A percentile compares a stretch with the other conserved stretches of the same genome.
Evolutionary conservation across 768 basidiomycete genomes (phyloP).

Genomic region (Mycena crocata): DNA sequence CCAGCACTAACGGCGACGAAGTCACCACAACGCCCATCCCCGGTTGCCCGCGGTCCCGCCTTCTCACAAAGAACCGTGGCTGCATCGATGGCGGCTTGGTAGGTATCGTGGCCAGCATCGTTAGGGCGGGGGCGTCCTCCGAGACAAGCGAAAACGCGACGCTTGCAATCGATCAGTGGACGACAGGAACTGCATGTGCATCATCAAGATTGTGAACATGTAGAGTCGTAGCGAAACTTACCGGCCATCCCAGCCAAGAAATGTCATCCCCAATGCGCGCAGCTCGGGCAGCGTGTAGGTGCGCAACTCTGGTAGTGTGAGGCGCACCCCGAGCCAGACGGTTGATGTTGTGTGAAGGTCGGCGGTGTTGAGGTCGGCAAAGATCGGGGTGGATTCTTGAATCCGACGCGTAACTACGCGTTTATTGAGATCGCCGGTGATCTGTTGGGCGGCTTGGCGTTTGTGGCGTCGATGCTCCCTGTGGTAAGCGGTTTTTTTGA

Average conservation of each 20-base stretch:
- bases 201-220: neutral
- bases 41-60: neutral
- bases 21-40: neutral
- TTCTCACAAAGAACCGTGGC: neutral
- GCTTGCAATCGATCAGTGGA: neutral
- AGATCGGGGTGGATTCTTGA: conserved; percentile 3
- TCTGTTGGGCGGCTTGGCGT: neutral
- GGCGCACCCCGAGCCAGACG: neutral
- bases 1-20: neutral
- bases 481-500: neutral
- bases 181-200: neutral
- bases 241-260: conserved; percentile 1
- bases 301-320: neutral
- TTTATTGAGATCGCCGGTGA: neutral
- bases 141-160: neutral
- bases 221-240: neutral
- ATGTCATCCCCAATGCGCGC: neutral
- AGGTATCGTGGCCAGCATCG: neutral
- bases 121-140: neutral
- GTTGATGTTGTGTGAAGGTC: conserved; percentile 6
- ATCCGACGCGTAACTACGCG: neutral
- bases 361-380: neutral
- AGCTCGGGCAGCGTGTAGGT: neutral
- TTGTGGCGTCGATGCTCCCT: neutral
- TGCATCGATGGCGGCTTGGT: neutral